Conservation (phyloP, 306 rosid genomes). For the Chamaecrista fasciculata region DNA sequence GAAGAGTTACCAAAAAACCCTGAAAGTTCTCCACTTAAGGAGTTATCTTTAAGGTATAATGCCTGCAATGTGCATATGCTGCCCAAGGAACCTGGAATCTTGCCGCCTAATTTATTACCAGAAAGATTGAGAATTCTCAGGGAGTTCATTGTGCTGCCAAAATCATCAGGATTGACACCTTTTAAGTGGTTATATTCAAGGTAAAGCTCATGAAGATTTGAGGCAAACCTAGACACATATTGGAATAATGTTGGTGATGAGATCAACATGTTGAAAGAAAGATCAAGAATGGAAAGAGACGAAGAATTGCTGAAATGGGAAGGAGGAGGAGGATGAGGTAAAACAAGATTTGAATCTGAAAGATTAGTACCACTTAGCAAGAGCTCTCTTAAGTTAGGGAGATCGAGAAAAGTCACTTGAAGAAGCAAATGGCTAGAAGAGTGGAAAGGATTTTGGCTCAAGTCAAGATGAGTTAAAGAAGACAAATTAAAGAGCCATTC, state of each 20-base stretch:
- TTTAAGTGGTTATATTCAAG: neutral
- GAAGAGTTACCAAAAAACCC: neutral
- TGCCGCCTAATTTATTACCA: neutral
- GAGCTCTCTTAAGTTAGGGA: no score
- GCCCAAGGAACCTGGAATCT: neutral
- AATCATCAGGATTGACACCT: conserved; percentile 7
- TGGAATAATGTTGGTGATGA: neutral
- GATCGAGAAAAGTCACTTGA: no score
- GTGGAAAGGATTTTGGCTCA: no score
- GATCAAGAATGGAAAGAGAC: conserved; percentile 19
- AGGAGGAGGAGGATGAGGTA: no score
- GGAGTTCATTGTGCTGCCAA: conserved; percentile 15
- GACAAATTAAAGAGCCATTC: conserved; percentile 1
- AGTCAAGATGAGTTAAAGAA: neutral
- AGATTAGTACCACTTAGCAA: no score
- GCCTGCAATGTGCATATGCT: neutral
- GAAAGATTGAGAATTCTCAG: neutral
- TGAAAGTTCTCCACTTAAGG: conserved; percentile 2
- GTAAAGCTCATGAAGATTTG: neutral
- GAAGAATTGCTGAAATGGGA: neutral
- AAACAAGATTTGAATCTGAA: no score
- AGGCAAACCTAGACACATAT: neutral
- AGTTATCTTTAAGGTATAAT: accelerated
- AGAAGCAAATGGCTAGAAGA: no score
- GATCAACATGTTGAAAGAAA: neutral